A percentile compares a stretch with the other conserved stretches of the same genome.
Conservation (phyloP, 202 grass and related monocot genomes). For the Schoenoplectus tabernaemontani region DNA sequence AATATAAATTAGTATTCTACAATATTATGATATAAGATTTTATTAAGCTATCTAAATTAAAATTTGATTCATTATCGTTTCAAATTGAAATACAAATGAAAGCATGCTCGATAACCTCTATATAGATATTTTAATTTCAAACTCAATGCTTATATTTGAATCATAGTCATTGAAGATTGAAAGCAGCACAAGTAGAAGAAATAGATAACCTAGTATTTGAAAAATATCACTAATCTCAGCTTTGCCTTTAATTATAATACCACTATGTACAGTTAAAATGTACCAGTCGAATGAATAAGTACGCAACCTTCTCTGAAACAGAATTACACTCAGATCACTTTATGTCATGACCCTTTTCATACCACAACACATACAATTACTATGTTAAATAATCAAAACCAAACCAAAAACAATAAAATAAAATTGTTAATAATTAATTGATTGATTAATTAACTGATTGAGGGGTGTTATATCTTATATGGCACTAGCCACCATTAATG, state of each 20-base stretch:
- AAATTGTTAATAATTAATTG: background rate
- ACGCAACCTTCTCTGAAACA: background rate
- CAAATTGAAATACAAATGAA: no score
- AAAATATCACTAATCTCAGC: background rate
- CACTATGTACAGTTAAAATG: constrained; percentile 3
- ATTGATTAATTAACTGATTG: constrained; percentile 12
- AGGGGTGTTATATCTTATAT: background rate
- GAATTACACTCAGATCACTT: background rate
- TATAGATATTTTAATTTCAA: no score
- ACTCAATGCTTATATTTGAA: no score
- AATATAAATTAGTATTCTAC: no score
- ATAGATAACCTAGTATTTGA: background rate
- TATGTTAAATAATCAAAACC: background rate
- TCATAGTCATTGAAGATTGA: no score
- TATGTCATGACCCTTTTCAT: background rate
- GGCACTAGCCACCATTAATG: constrained; percentile 11
- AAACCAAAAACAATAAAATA: background rate
- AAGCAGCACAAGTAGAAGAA: background rate
- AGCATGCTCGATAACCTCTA: no score
- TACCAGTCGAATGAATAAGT: background rate
- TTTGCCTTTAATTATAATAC: no score
- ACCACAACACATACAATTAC: background rate
- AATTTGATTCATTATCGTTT: no score
- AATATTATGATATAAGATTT: no score
- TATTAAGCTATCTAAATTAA: no score